Conservation (phyloP, 1,139 yeast genomes). For the Hansenula sp. region DNA sequence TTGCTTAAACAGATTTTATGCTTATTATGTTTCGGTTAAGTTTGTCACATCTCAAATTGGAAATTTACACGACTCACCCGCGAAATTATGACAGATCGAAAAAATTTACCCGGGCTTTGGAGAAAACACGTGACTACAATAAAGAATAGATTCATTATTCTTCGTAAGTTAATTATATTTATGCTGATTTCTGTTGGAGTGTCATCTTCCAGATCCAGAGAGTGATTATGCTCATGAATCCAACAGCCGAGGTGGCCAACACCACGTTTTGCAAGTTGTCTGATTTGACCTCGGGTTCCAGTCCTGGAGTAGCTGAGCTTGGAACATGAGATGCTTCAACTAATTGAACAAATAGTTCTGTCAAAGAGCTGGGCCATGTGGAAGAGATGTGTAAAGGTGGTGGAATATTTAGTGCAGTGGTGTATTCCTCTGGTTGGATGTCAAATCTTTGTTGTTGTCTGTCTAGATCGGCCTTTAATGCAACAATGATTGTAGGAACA, state of each 20-base stretch:
- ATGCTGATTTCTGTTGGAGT: neutral
- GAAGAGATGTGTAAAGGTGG: slow-evolving; percentile 88
- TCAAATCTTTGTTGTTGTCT: slow-evolving; percentile 89
- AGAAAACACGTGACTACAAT: too few species aligned
- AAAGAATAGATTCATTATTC: neutral
- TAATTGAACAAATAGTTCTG: slow-evolving; percentile 79
- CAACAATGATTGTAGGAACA: slow-evolving; percentile 84
- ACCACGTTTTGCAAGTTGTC: slow-evolving; percentile 40
- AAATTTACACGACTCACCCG: neutral
- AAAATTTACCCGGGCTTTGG: too few species aligned
- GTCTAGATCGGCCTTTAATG: slow-evolving; percentile 90
- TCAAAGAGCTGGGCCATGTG: slow-evolving; percentile 81
- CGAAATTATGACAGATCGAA: too few species aligned
- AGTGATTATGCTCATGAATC: slow-evolving; percentile 55
- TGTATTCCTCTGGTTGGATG: slow-evolving; percentile 82
- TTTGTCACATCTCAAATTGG: slow-evolving; percentile 1
- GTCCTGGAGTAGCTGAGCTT: slow-evolving; percentile 71
- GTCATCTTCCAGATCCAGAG: slow-evolving; percentile 59
- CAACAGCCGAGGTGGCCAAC: slow-evolving; percentile 63
- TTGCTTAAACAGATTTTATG: too few species aligned
- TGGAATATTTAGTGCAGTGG: slow-evolving; percentile 46
- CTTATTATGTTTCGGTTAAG: neutral
- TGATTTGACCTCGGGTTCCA: slow-evolving; percentile 63
- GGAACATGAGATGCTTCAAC: slow-evolving; percentile 89
- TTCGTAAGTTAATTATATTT: too few species aligned